phyloP scores from a whole-genome alignment of 2,329 filamentous ascomycete species.

The Eutypa lata region DNA sequence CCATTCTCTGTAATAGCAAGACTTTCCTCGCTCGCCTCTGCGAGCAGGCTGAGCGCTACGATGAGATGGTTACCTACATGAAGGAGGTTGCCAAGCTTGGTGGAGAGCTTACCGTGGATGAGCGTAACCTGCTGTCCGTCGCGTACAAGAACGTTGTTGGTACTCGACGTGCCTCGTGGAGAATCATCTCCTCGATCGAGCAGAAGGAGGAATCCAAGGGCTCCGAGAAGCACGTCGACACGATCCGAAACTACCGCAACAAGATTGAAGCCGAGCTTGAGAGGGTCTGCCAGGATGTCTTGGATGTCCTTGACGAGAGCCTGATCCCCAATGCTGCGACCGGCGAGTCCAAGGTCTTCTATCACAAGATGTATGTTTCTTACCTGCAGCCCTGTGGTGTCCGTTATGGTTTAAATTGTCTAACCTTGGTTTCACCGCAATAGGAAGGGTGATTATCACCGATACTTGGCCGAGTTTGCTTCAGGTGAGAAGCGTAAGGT shows the following conservation, averaged over 20 bases:
- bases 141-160: conserved; percentile 99
- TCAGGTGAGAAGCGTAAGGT: conserved; percentile 89
- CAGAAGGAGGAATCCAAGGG: conserved; percentile 99
- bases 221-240: conserved; percentile 87
- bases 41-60: conserved; percentile 99
- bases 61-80: conserved; percentile 99
- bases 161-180: conserved; percentile 96
- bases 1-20: conserved; percentile 63
- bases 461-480: conserved; percentile 90
- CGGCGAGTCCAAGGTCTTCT: conserved; percentile 99
- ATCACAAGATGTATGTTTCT: conserved; percentile 93
- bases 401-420: conserved; percentile 6
- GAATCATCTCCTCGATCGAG: conserved; percentile 99
- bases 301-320: conserved; percentile 88
- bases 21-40: conserved; percentile 99
- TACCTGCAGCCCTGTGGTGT: not conserved
- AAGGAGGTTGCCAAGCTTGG: conserved; percentile 96
- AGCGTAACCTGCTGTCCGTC: conserved; percentile 97
- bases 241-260: conserved; percentile 95
- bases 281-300: conserved; percentile 96
- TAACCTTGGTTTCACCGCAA: conserved; percentile 15
- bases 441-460: conserved; percentile 97
- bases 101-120: conserved; percentile 84
- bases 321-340: conserved; percentile 94
- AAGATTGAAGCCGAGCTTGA: conserved; percentile 98